These are phyloP conservation scores for Talaromyces sp. DNA, from an alignment of 2,329 filamentous ascomycete species.

Conservation along the genomic window DNA sequence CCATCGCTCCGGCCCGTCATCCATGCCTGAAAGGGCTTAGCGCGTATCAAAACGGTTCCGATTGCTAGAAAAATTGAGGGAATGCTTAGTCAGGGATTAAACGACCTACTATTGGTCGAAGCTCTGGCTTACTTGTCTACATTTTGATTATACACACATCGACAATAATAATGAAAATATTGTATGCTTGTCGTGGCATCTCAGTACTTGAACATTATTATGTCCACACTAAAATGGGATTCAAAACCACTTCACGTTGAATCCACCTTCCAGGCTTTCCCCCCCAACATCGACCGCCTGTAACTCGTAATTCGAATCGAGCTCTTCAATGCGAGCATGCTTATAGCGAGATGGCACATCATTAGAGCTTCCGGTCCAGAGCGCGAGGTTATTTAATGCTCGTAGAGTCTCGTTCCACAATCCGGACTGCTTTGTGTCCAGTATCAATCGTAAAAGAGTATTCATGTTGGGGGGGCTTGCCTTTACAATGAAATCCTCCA, in stretches of 20 bases:
- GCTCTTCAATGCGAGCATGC: neutral
- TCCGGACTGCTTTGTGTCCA: neutral
- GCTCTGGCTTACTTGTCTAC: neutral
- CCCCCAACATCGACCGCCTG: neutral
- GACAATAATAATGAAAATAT: no score
- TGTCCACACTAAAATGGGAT: neutral
- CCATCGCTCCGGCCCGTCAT: constrained; percentile 17
- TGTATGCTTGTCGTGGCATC: no score
- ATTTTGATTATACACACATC: no score
- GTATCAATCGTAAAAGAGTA: neutral
- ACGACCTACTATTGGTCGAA: neutral
- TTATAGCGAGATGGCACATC: neutral
- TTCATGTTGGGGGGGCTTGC: neutral
- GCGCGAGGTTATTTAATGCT: neutral
- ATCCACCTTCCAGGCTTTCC: neutral
- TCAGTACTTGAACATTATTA: neutral
- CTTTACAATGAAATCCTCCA: neutral
- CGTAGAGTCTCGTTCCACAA: neutral
- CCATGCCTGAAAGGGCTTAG: constrained; percentile 12
- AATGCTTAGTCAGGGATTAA: constrained; percentile 1
- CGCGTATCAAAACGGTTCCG: constrained; percentile 7
- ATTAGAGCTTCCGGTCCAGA: neutral
- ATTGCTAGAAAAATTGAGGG: neutral
- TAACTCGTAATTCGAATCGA: neutral
- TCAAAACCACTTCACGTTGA: neutral